These are phyloP conservation scores for Verticillium nubilum DNA, from an alignment of 2,329 filamentous ascomycete species.

Conservation along the genomic window DNA sequence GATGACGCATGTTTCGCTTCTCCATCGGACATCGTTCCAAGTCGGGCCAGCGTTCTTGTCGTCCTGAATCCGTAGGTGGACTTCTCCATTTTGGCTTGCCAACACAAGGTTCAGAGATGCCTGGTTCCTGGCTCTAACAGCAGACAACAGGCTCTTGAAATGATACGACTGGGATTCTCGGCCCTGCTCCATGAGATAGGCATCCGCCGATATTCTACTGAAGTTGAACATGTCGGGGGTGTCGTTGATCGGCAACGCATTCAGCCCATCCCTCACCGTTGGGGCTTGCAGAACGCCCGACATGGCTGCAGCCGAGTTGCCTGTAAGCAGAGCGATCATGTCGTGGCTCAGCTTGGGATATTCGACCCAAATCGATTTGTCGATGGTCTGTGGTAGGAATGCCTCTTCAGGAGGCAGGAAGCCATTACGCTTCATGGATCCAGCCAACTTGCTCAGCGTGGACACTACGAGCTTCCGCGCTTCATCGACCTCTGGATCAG, in stretches of 20 bases:
- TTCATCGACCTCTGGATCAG: slow-evolving; percentile 43
- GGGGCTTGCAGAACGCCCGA: slow-evolving; percentile 40
- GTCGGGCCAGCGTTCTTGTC: slow-evolving; percentile 63
- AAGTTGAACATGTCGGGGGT: slow-evolving; percentile 70
- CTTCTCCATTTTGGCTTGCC: slow-evolving; percentile 71
- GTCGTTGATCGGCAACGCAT: slow-evolving; percentile 73
- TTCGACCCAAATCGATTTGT: slow-evolving; percentile 75
- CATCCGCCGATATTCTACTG: slow-evolving; percentile 69
- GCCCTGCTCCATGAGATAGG: slow-evolving; percentile 68
- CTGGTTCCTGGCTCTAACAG: slow-evolving; percentile 64
- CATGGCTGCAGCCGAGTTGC: slow-evolving; percentile 47
- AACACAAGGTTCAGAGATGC: slow-evolving; percentile 67
- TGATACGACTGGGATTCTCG: slow-evolving; percentile 61
- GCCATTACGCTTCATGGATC: slow-evolving; percentile 80
- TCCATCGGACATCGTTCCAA: slow-evolving; percentile 83
- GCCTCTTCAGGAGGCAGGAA: slow-evolving; percentile 67
- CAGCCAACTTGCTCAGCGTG: slow-evolving; percentile 66
- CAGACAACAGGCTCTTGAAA: slow-evolving; percentile 70
- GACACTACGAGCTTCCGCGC: slow-evolving; percentile 53
- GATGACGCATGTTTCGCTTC: slow-evolving; percentile 59
- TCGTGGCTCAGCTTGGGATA: slow-evolving; percentile 72
- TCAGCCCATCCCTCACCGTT: slow-evolving; percentile 49
- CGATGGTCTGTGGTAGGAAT: slow-evolving; percentile 69
- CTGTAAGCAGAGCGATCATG: slow-evolving; percentile 64
- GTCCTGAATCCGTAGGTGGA: slow-evolving; percentile 69